phyloP scores from a whole-genome alignment of 1,139 yeast genomes.

The Magnusiomyces paraingens region DNA sequence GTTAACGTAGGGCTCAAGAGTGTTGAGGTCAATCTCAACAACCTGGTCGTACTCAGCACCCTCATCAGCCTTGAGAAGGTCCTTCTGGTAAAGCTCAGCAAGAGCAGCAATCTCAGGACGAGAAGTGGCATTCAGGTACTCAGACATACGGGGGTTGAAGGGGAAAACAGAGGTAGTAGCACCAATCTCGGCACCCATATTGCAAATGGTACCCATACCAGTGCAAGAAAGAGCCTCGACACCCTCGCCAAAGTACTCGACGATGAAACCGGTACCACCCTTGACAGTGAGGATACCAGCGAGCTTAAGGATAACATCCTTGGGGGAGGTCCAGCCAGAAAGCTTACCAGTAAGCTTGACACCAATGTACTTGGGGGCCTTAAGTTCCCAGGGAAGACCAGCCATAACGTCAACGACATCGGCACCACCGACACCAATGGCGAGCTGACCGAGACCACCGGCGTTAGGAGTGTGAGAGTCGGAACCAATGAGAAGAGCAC shows the following conservation, averaged over 20 bases:
- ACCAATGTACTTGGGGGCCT: conserved; percentile 97
- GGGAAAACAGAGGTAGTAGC: conserved; percentile 99
- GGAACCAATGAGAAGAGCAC: conserved; percentile 94
- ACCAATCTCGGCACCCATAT: conserved; percentile 99
- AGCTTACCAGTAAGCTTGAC: conserved; percentile 93
- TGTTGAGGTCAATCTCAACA: conserved; percentile 88
- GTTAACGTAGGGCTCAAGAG: conserved; percentile 94
- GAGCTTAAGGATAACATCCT: conserved; percentile 90
- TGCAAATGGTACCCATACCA: conserved; percentile 99
- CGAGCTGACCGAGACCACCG: conserved; percentile 98
- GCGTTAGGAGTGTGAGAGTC: conserved; percentile 99
- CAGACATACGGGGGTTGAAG: conserved; percentile 83
- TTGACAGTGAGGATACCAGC: conserved; percentile 97
- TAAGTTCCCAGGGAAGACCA: conserved; percentile 93
- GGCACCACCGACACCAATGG: conserved; percentile 99
- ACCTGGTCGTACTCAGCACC: conserved; percentile 96
- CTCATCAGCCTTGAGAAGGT: conserved; percentile 81
- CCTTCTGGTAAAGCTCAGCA: conserved; percentile 67
- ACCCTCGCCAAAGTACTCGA: conserved; percentile 97
- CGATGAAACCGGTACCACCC: conserved; percentile 98
- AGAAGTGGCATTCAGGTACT: conserved; percentile 82
- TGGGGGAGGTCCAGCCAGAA: conserved; percentile 98
- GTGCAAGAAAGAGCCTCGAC: conserved; percentile 94
- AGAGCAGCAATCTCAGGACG: conserved; percentile 79
- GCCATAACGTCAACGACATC: conserved; percentile 99